Evolutionary conservation across 2,329 filamentous ascomycete genomes (phyloP), one percentile per base, ranked within the genome.

Genomic region (Polychaeton citri): DNA sequence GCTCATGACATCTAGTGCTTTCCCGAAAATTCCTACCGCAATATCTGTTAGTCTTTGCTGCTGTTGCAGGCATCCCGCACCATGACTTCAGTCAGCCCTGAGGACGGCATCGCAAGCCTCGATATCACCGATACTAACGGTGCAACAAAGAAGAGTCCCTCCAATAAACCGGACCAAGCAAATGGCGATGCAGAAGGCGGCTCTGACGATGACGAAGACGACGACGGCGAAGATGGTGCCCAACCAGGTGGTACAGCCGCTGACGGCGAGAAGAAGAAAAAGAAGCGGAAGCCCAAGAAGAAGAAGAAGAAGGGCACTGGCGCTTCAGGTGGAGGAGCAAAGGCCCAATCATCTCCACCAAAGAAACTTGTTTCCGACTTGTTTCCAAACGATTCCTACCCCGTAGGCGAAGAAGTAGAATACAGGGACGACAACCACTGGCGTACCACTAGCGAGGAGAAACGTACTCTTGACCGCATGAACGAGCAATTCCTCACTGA

Each of bases 401-500:
- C 66, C 1, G 45, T 56, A 13, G 68, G 66, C 7, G 64, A 71
- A 44, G 48, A 66, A 30, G 59, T 65, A 30, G 47, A 54, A 15
- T 67, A 69, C 52, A 43, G 53, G 32, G 53, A 60, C 38, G 62
- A 66, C 8, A 68, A 67, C 39, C 57, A 55, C 4, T 55, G 54
- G 33, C 64, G 65, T 19, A 68, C 61, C 3, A 67, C 65, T 2
- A 57, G 49, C 39, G 65, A 67, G 43, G 68, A 71, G 52, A 47
- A 58, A 34, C 59, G 65, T 20, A 58, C 66, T 39, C 41, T 62
- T 15, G 55, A 62, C 36, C 54, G 60, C 36, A 56, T 63, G 46
- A 65, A 69, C 40, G 55, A 61, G 16, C 59, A 57, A 9, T 72
- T 71, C 44, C 56, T 74, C 16, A 56, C 54, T 17, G 61, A 74